These are phyloP conservation scores for Shiraia sp. DNA, from an alignment of 2,329 filamentous ascomycete species.

Conservation along the genomic window DNA sequence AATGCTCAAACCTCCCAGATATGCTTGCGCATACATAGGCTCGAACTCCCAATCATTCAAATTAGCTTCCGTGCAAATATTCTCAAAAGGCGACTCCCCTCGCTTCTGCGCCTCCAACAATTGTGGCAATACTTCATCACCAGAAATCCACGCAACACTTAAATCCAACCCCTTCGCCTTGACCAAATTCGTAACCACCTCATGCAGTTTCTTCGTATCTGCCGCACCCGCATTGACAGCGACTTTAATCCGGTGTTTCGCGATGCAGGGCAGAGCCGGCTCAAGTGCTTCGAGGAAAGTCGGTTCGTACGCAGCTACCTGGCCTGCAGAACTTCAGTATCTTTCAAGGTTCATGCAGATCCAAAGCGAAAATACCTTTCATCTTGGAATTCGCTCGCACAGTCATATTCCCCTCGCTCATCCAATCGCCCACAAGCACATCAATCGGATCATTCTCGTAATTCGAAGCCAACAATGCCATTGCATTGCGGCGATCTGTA, in stretches of 20 bases:
- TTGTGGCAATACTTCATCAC: conserved; percentile 47
- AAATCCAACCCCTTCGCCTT: conserved; percentile 24
- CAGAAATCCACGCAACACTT: conserved; percentile 48
- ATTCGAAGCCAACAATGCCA: conserved; percentile 33
- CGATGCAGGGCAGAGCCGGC: conserved; percentile 43
- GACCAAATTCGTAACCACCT: conserved; percentile 30
- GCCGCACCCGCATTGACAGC: conserved; percentile 41
- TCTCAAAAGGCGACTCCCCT: conserved; percentile 40
- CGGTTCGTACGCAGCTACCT: conserved; percentile 53
- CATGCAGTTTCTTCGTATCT: conserved; percentile 32
- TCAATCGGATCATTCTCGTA: conserved; percentile 35
- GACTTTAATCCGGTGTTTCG: conserved; percentile 38
- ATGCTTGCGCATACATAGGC: conserved; percentile 43
- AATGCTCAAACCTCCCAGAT: conserved; percentile 51
- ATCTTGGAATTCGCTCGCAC: conserved; percentile 26
- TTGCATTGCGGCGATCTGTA: conserved; percentile 38
- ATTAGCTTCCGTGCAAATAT: conserved; percentile 46
- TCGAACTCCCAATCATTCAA: conserved; percentile 43
- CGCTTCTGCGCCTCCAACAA: conserved; percentile 42
- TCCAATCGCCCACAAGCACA: conserved; percentile 39
- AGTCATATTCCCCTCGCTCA: conserved; percentile 40
- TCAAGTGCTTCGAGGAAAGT: conserved; percentile 57
- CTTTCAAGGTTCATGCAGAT: no score
- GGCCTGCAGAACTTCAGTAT: conserved; percentile 13
- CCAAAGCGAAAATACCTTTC: conserved; percentile 13